Percentiles rank a stretch among this genome's conserved stretches.
These are phyloP conservation scores for Neophaeococcomyces mojaviensis DNA, from an alignment of 2,329 filamentous ascomycete species.

Conservation along the genomic window DNA sequence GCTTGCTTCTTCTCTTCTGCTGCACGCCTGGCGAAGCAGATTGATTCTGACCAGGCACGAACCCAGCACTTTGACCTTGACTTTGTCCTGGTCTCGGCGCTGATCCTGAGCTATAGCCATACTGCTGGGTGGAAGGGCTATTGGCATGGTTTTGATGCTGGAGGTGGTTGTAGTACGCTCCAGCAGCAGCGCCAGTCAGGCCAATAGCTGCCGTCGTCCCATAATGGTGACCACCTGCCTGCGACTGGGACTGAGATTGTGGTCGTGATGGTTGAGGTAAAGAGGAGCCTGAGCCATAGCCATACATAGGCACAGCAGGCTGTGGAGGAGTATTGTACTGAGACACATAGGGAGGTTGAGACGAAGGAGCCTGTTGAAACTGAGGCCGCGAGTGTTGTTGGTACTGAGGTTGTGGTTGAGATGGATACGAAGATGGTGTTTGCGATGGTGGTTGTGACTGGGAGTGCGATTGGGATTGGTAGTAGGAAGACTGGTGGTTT, in stretches of 20 bases:
- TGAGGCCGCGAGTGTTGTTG: too few species aligned
- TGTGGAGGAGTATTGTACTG: not conserved
- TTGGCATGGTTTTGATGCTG: conserved; percentile 27
- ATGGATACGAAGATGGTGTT: conserved; percentile 6
- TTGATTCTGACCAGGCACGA: conserved; percentile 18
- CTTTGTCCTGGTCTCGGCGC: not conserved
- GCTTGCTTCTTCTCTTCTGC: conserved; percentile 37
- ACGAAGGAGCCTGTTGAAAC: too few species aligned
- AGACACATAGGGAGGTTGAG: not conserved
- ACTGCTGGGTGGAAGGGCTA: conserved; percentile 29
- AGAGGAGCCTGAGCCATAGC: conserved; percentile 15
- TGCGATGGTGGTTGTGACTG: conserved; percentile 11
- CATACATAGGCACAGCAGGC: not conserved
- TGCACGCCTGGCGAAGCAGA: conserved; percentile 16
- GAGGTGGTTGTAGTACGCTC: conserved; percentile 34
- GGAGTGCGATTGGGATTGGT: conserved; percentile 4
- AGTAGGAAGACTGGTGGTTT: not conserved
- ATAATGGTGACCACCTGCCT: conserved; percentile 27
- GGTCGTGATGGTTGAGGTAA: conserved; percentile 19
- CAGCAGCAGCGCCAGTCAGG: conserved; percentile 33
- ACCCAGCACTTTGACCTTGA: conserved; percentile 5
- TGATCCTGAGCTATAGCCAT: conserved; percentile 20
- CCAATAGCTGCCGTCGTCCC: conserved; percentile 31
- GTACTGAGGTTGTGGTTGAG: not conserved
- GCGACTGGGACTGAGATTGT: conserved; percentile 8